Percentiles rank a stretch among this genome's conserved stretches.
phyloP scores from a whole-genome alignment of 2,329 filamentous ascomycete genomes.

The Curvularia eragrostidis region DNA sequence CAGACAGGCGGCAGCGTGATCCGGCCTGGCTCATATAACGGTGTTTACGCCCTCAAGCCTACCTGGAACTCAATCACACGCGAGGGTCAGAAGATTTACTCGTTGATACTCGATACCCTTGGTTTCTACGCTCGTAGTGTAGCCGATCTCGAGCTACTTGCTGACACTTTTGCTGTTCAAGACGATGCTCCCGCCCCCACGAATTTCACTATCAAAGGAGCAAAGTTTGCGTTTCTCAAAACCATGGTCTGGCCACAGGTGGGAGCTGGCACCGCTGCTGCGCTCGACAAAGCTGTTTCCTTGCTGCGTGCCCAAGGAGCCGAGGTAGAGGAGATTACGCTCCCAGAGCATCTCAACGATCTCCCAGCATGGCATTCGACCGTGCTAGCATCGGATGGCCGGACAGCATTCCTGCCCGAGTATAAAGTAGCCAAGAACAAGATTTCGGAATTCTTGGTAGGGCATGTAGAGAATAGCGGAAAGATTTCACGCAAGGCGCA shows the following conservation, averaged over 20 bases:
- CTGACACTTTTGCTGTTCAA: slow-evolving; percentile 60
- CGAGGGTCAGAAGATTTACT: slow-evolving; percentile 67
- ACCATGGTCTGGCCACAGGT: slow-evolving; percentile 60
- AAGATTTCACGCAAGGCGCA: slow-evolving; percentile 56
- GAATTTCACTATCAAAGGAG: slow-evolving; percentile 52
- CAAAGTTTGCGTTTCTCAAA: slow-evolving; percentile 60
- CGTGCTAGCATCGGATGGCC: slow-evolving; percentile 61
- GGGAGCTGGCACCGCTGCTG: slow-evolving; percentile 46
- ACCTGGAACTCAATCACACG: slow-evolving; percentile 69
- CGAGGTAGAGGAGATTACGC: slow-evolving; percentile 61
- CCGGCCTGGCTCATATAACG: slow-evolving; percentile 69
- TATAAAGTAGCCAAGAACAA: slow-evolving; percentile 58
- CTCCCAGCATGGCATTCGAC: slow-evolving; percentile 61
- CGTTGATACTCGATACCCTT: slow-evolving; percentile 66
- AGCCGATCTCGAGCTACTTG: slow-evolving; percentile 64
- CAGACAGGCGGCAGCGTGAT: slow-evolving; percentile 71
- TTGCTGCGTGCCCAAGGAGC: slow-evolving; percentile 58
- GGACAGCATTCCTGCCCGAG: slow-evolving; percentile 61
- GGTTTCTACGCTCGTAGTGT: slow-evolving; percentile 66
- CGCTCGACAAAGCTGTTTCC: slow-evolving; percentile 44
- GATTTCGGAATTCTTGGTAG: slow-evolving; percentile 55
- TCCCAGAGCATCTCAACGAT: slow-evolving; percentile 50
- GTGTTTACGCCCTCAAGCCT: slow-evolving; percentile 69
- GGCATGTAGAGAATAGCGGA: slow-evolving; percentile 59
- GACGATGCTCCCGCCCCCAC: slow-evolving; percentile 56